Percentiles rank a stretch among this genome's conserved stretches.
These are phyloP conservation scores for Herpetomonas tarakana DNA, from an alignment of 208 protist genomes.

Conservation along the genomic window DNA sequence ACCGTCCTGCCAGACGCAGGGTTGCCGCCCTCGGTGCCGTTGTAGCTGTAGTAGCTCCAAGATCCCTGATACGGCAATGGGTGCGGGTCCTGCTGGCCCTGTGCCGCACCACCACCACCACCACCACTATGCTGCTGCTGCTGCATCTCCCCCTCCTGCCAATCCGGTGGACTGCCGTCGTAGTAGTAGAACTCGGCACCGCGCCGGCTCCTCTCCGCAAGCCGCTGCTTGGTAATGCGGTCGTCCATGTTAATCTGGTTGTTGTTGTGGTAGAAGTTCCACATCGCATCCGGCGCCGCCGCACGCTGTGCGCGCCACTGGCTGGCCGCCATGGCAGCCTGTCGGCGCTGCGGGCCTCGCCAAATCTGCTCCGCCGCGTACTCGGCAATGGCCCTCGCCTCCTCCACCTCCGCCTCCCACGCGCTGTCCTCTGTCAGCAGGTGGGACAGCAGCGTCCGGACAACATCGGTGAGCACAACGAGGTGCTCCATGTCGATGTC, in stretches of 20 bases:
- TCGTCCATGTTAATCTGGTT: not conserved
- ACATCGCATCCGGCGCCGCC: conserved; percentile 5
- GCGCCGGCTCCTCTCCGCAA: not conserved
- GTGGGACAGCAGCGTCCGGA: conserved; percentile 37
- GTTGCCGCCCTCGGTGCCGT: too few relatives aligned
- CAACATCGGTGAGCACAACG: conserved; percentile 37
- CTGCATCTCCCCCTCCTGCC: too few relatives aligned
- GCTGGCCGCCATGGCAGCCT: conserved; percentile 2
- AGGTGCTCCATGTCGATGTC: conserved; percentile 57
- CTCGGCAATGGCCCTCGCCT: conserved; percentile 49
- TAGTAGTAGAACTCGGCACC: not conserved
- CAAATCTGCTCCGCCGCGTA: conserved; percentile 52
- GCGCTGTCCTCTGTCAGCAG: conserved; percentile 48
- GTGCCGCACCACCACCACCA: too few relatives aligned
- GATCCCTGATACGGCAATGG: too few relatives aligned
- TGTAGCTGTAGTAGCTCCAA: too few relatives aligned
- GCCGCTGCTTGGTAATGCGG: not conserved
- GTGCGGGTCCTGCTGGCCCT: too few relatives aligned
- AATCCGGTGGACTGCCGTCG: not conserved
- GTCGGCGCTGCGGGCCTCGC: conserved; percentile 13
- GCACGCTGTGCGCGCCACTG: conserved; percentile 1
- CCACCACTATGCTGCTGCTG: too few relatives aligned
- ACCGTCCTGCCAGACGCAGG: not conserved
- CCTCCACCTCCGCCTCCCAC: conserved; percentile 50
- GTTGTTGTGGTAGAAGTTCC: conserved; percentile 1